Conservation (phyloP, 2,329 filamentous ascomycete species). For the Alternaria arborescens region DNA sequence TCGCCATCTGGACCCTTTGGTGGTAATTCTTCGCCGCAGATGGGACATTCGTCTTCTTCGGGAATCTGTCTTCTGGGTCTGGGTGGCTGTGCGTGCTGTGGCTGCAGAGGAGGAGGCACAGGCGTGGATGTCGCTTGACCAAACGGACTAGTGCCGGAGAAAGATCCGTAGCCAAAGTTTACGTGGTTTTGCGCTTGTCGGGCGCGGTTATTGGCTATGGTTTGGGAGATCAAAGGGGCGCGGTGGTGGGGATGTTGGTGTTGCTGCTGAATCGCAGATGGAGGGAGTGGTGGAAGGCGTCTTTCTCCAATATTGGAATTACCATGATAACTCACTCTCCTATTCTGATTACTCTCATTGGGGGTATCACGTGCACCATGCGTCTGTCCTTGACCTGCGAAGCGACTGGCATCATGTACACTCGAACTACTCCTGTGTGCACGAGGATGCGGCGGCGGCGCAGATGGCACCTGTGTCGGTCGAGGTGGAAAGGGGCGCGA, state of each 20-base stretch:
- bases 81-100: conserved; percentile 28
- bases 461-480: conserved; percentile 17
- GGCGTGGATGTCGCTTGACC: conserved; percentile 25
- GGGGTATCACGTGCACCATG: conserved; percentile 30
- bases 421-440: conserved; percentile 33
- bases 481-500: conserved; percentile 15
- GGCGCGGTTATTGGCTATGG: conserved; percentile 8
- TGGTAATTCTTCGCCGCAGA: conserved; percentile 77
- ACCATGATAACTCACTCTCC: conserved; percentile 38
- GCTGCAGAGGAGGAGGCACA: conserved; percentile 21
- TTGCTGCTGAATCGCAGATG: conserved; percentile 16
- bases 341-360: conserved; percentile 27
- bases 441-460: conserved; percentile 26
- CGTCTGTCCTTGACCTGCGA: conserved; percentile 27
- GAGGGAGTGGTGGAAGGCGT: conserved; percentile 35
- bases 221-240: conserved; percentile 22
- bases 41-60: conserved; percentile 82
- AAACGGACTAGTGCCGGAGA: conserved; percentile 28
- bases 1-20: conserved; percentile 54
- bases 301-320: conserved; percentile 33
- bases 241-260: conserved; percentile 18
- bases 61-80: conserved; percentile 44
- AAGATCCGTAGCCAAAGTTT: conserved; percentile 19
- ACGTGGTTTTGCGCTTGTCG: conserved; percentile 14
- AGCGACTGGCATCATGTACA: conserved; percentile 28